These are phyloP conservation scores for Gossypium bickii DNA, from an alignment of 345 rosid genomes.

Conservation along the genomic window DNA sequence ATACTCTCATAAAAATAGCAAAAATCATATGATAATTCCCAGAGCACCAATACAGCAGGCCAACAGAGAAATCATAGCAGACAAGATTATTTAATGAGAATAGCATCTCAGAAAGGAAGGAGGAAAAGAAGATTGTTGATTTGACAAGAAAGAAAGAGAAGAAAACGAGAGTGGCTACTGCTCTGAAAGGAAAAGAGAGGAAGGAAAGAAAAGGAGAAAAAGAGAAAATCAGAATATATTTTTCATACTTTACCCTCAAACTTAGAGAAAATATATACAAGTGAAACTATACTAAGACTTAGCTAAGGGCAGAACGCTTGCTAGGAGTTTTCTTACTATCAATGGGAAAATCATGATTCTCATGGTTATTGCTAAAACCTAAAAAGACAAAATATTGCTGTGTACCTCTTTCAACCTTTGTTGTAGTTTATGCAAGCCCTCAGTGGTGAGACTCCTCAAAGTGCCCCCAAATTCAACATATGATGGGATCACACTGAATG, in stretches of 20 bases:
- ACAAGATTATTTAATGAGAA: neutral
- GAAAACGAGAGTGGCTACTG: neutral
- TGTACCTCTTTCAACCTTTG: slow-evolving; percentile 66
- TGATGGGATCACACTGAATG: slow-evolving; percentile 48
- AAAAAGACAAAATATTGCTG: neutral
- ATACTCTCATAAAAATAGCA: neutral
- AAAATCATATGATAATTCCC: neutral
- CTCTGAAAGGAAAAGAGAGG: no score
- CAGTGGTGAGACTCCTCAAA: slow-evolving; percentile 76
- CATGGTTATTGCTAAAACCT: neutral
- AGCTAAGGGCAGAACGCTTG: neutral
- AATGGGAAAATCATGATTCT: neutral
- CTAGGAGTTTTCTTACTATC: neutral
- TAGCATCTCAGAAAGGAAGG: neutral
- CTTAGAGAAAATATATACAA: no score
- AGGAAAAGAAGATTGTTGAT: neutral
- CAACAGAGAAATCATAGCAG: neutral
- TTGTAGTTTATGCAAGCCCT: slow-evolving; percentile 57
- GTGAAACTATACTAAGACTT: neutral
- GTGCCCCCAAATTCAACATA: slow-evolving; percentile 83
- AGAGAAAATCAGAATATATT: no score
- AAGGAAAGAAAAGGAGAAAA: no score
- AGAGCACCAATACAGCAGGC: neutral
- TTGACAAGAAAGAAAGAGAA: no score
- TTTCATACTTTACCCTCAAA: no score